These are phyloP conservation scores for Boechera retrofracta DNA, from an alignment of 345 rosid genomes.

Conservation along the genomic window DNA sequence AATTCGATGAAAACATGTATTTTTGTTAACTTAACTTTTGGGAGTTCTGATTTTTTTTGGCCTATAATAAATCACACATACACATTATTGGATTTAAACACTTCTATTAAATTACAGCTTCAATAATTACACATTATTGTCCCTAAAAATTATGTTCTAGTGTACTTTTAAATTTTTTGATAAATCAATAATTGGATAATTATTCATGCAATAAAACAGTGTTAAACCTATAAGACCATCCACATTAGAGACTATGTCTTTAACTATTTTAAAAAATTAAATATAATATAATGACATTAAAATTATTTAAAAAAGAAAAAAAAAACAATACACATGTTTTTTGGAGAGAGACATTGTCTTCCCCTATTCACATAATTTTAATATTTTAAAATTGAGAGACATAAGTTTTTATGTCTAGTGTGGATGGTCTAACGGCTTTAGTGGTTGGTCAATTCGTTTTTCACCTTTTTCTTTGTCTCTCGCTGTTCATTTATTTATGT, in stretches of 20 bases:
- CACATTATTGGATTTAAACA: not conserved
- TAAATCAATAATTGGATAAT: constrained; percentile 10
- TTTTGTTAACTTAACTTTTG: not conserved
- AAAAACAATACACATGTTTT: no score
- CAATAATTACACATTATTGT: no score
- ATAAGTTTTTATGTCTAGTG: no score
- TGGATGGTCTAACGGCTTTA: constrained; percentile 35
- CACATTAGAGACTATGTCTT: no score
- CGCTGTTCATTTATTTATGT: constrained; percentile 2
- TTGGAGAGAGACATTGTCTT: no score
- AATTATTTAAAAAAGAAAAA: no score
- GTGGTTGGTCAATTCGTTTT: constrained; percentile 41
- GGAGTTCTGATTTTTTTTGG: not conserved
- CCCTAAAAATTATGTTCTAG: not conserved
- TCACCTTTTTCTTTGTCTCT: constrained; percentile 31
- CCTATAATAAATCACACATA: not conserved
- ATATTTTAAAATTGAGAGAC: no score
- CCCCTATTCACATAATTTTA: no score
- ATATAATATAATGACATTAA: no score
- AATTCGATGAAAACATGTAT: no score
- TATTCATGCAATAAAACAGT: constrained; percentile 35
- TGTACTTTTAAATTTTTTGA: not conserved
- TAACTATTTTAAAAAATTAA: no score
- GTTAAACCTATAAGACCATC: constrained; percentile 35
- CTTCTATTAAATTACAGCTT: not conserved